Conservation (phyloP, 768 basidiomycete species). For the Pleurotus djamor region DNA sequence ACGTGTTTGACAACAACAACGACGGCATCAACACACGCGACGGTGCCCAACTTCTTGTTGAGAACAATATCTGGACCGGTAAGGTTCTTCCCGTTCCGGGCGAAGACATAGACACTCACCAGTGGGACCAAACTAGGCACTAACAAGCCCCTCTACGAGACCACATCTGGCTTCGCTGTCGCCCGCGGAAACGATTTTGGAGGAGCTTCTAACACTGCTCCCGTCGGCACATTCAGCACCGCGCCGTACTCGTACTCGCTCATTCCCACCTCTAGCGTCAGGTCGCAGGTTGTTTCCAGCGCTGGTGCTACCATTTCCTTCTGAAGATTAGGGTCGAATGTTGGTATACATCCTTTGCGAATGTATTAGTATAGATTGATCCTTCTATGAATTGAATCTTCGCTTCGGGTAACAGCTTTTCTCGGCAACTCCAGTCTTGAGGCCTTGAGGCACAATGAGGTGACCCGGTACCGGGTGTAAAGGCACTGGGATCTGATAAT, state of each 20-base stretch:
- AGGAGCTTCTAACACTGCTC: slow-evolving; percentile 29
- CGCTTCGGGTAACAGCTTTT: background rate
- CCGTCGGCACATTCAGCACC: slow-evolving; percentile 25
- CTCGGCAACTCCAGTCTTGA: background rate
- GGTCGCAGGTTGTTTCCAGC: slow-evolving; percentile 20
- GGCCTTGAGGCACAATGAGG: background rate
- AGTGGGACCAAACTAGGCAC: slow-evolving; percentile 16
- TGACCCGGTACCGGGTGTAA: background rate
- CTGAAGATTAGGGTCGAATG: slow-evolving; percentile 10
- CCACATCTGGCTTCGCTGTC: slow-evolving; percentile 37
- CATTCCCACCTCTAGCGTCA: slow-evolving; percentile 21
- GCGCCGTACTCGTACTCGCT: slow-evolving; percentile 33
- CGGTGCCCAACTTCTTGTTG: slow-evolving; percentile 39
- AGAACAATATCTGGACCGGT: slow-evolving; percentile 45
- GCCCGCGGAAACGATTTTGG: slow-evolving; percentile 35
- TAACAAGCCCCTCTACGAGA: slow-evolving; percentile 36
- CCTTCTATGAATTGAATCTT: background rate
- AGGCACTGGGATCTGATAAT: slow-evolving; percentile 1
- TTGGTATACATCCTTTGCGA: too few relatives aligned
- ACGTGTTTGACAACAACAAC: slow-evolving; percentile 38
- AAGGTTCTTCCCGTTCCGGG: background rate
- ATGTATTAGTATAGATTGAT: too few relatives aligned
- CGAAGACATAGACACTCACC: background rate
- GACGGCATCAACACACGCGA: slow-evolving; percentile 12
- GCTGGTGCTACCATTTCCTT: slow-evolving; percentile 30